Evolutionary conservation across 768 basidiomycete genomes (phyloP).

Genomic region (Suillus tomentosus): DNA sequence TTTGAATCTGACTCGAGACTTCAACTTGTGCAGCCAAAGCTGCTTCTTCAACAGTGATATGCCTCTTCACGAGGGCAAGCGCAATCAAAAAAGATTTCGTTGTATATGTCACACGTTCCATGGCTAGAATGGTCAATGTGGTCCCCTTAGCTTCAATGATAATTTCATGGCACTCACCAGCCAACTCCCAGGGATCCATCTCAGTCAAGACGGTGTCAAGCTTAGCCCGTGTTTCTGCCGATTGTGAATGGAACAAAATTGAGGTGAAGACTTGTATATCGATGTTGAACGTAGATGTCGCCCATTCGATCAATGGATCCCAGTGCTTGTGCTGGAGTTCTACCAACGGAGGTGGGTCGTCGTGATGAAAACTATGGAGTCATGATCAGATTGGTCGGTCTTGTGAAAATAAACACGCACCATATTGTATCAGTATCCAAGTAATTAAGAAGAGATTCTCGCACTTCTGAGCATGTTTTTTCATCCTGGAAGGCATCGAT

Average conservation of each 20-base stretch:
- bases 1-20: constrained; percentile 92
- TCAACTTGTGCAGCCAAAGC: constrained; percentile 87
- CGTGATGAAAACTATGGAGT: constrained; percentile 72
- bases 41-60: constrained; percentile 80
- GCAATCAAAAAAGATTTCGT: constrained; percentile 92
- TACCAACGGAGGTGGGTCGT: constrained; percentile 74
- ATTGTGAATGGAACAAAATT: constrained; percentile 69
- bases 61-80: constrained; percentile 78
- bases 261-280: constrained; percentile 72
- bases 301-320: constrained; percentile 87
- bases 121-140: constrained; percentile 48
- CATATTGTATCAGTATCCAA: constrained; percentile 95
- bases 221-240: constrained; percentile 63
- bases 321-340: constrained; percentile 81
- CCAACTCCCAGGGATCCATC: constrained; percentile 85
- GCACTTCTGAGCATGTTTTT: constrained; percentile 59
- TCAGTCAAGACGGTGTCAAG: constrained; percentile 56
- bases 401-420: constrained; percentile 40
- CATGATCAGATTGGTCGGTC: constrained; percentile 10
- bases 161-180: constrained; percentile 55
- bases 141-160: constrained; percentile 1
- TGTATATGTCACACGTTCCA: constrained; percentile 88
- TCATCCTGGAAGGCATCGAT: constrained; percentile 74
- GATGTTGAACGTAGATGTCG: constrained; percentile 61
- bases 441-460: constrained; percentile 73